Percentiles rank a stretch among this genome's conserved stretches.
Evolutionary conservation across 345 rosid species (phyloP).

Genomic region (Linum usitatissimum): DNA sequence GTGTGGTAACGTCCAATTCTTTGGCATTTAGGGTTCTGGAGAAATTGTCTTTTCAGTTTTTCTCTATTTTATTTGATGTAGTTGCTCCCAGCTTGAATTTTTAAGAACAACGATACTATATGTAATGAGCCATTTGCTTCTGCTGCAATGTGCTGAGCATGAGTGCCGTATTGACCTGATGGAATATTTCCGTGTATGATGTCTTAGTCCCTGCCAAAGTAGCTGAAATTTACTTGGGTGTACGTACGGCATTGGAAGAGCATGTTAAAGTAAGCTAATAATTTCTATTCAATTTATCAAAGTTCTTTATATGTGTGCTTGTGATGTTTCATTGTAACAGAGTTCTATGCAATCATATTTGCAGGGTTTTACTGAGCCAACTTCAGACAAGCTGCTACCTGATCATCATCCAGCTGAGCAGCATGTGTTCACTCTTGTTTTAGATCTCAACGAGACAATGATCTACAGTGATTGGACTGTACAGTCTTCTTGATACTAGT

Average conservation of each 20-base stretch:
- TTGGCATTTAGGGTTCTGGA: neutral
- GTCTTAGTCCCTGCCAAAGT: conserved; percentile 68
- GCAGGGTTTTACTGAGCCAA: conserved; percentile 87
- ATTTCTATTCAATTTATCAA: neutral
- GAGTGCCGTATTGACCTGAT: neutral
- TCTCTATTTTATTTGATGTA: neutral
- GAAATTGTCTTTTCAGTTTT: neutral
- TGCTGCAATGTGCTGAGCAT: neutral
- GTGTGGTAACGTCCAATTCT: conserved; percentile 31
- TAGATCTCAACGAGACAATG: conserved; percentile 87
- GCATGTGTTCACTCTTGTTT: conserved; percentile 79
- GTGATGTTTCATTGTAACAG: neutral
- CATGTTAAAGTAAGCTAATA: conserved; percentile 49
- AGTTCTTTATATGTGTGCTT: neutral
- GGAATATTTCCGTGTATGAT: conserved; percentile 9
- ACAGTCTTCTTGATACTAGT: neutral
- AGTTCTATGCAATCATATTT: conserved; percentile 4
- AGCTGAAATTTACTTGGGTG: conserved; percentile 72
- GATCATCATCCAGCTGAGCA: conserved; percentile 85
- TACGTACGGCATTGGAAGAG: conserved; percentile 69
- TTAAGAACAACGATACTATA: neutral
- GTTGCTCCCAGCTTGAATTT: neutral
- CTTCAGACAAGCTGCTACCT: conserved; percentile 96
- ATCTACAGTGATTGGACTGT: conserved; percentile 96
- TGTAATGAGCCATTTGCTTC: neutral